phyloP scores from a whole-genome alignment of 495 filamentous ascomycete genomes.

The Tuber umbilicatum region DNA sequence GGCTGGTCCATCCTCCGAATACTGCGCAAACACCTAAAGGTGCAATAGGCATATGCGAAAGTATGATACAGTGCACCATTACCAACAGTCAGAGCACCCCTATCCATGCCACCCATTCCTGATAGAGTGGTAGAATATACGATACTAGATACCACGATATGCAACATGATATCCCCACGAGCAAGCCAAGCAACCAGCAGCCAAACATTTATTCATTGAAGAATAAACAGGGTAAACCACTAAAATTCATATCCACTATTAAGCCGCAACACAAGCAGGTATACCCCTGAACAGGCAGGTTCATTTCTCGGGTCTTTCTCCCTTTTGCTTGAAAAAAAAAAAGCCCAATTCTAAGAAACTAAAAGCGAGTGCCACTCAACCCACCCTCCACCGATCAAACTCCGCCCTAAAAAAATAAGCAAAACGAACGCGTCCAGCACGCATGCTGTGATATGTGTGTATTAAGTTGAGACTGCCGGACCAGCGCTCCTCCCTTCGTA shows the following conservation, averaged over 20 bases:
- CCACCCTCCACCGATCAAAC: not conserved
- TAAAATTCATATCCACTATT: conserved; percentile 1
- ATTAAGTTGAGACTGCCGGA: not conserved
- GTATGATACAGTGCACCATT: too few relatives aligned
- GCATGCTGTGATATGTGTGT: not conserved
- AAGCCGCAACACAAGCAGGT: not conserved
- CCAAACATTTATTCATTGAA: not conserved
- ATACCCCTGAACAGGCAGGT: not conserved
- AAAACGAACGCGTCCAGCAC: not conserved
- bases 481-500: conserved; percentile 24
- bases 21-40: too few relatives aligned
- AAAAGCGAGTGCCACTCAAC: not conserved
- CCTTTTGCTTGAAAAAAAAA: not conserved
- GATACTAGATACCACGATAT: not conserved
- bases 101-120: too few relatives aligned
- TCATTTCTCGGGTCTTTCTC: not conserved
- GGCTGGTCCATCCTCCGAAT: too few relatives aligned
- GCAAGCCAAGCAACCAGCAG: not conserved
- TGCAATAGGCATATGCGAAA: too few relatives aligned
- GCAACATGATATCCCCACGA: not conserved
- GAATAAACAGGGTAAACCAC: not conserved
- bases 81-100: too few relatives aligned
- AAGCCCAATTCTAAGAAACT: not conserved
- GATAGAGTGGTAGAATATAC: too few relatives aligned
- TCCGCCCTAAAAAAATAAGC: conserved; percentile 1